Evolutionary conservation across 257 asterid genomes (phyloP).

Genomic region (Nicotiana otophora): DNA sequence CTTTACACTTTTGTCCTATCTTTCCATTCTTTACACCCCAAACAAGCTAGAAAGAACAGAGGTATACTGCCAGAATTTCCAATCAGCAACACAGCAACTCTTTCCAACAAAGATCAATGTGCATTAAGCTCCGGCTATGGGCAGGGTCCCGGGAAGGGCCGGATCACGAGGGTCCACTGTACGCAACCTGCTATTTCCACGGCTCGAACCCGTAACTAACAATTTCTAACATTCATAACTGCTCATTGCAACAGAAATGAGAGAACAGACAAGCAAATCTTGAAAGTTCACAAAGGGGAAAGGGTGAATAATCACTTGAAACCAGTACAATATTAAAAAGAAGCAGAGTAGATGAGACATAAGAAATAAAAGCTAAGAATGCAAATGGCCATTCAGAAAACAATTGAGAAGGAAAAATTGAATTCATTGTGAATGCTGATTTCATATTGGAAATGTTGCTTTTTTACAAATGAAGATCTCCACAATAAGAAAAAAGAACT

Average conservation of each 20-base stretch:
- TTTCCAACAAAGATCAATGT: background rate
- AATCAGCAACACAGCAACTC: background rate
- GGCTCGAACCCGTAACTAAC: background rate
- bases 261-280: background rate
- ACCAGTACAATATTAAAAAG: background rate
- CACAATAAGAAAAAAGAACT: constrained; percentile 1
- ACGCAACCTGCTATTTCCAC: no score
- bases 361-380: background rate
- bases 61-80: constrained; percentile 4
- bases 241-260: background rate
- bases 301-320: background rate
- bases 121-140: no score
- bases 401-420: constrained; percentile 4
- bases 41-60: background rate
- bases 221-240: background rate
- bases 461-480: constrained; percentile 7
- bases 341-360: background rate
- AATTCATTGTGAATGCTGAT: constrained; percentile 5
- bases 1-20: background rate
- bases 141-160: no score
- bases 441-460: constrained; percentile 7
- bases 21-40: background rate
- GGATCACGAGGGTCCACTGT: no score
- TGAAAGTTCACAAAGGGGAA: background rate
- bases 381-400: background rate